phyloP scores from a whole-genome alignment of 1,284 basidiomycete genomes.

The Apiotrichum porosum region DNA sequence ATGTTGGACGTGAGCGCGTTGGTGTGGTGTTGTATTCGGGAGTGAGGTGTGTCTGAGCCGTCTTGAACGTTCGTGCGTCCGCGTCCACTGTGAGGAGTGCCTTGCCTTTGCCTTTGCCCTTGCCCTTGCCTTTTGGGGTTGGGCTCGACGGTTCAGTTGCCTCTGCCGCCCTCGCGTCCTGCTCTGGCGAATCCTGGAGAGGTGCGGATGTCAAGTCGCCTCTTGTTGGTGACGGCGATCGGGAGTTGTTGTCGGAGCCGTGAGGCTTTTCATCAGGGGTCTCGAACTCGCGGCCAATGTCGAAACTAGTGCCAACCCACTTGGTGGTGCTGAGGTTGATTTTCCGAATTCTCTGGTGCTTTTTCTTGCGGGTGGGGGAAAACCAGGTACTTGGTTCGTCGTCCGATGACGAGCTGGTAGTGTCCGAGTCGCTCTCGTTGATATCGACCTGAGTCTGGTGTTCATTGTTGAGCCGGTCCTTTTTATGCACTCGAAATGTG shows the following conservation, averaged over 20 bases:
- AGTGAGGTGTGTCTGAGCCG: background rate
- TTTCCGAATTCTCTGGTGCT: conserved; percentile 12
- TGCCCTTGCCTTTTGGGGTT: background rate
- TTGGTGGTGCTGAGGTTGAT: conserved; percentile 7
- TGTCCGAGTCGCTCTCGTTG: conserved; percentile 6
- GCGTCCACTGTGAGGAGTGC: background rate
- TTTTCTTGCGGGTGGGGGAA: background rate
- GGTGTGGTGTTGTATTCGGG: too few species aligned
- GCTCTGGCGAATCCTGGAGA: too few species aligned
- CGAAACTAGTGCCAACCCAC: conserved; percentile 44
- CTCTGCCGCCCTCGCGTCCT: too few species aligned
- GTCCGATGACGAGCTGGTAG: background rate
- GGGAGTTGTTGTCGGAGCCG: too few species aligned
- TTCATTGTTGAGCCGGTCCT: conserved; percentile 6
- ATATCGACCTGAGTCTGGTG: conserved; percentile 11
- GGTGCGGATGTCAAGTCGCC: too few species aligned
- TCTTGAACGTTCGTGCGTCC: background rate
- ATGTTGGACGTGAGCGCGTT: background rate
- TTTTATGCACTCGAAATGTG: conserved; percentile 18
- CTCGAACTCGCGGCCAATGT: conserved; percentile 41
- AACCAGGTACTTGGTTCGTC: conserved; percentile 6
- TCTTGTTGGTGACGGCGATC: too few species aligned
- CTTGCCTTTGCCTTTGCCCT: background rate
- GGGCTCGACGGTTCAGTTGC: too few species aligned
- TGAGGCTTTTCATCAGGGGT: background rate